Percentiles rank a stretch among this genome's conserved stretches.
Conservation (phyloP, 164 flowering plant species). For the Pachysandra terminalis region DNA sequence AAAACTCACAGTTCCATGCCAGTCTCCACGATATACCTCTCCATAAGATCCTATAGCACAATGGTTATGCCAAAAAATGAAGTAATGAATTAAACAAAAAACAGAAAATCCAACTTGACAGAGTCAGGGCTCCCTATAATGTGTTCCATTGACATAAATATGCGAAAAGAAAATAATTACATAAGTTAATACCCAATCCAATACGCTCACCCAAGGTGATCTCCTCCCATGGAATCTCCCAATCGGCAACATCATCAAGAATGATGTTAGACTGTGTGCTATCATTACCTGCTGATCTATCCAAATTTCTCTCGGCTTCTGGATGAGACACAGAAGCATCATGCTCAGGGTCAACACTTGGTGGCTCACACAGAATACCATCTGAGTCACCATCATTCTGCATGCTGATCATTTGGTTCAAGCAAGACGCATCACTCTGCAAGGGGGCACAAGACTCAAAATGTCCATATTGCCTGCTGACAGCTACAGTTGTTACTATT, state of each 20-base stretch:
- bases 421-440: constrained; percentile 17
- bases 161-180: constrained; percentile 10
- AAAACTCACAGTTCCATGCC: constrained; percentile 96
- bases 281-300: constrained; percentile 63
- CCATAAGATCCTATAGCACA: constrained; percentile 82
- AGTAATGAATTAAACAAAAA: neutral
- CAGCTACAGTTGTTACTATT: constrained; percentile 84
- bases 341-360: constrained; percentile 32
- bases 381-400: constrained; percentile 43
- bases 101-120: neutral
- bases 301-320: constrained; percentile 73
- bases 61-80: constrained; percentile 11
- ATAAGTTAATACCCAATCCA: constrained; percentile 73
- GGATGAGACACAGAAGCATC: constrained; percentile 30
- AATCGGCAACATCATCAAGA: constrained; percentile 89
- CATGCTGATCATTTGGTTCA: constrained; percentile 19
- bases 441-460: constrained; percentile 25
- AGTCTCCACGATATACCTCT: constrained; percentile 98
- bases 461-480: constrained; percentile 61
- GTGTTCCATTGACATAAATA: constrained; percentile 1
- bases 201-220: constrained; percentile 93
- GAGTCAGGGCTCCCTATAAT: neutral
- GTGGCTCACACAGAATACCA: constrained; percentile 35
- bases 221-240: constrained; percentile 94
- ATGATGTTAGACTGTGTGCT: constrained; percentile 60